Evolutionary conservation across 495 filamentous ascomycete genomes (phyloP).

Genomic region (Neurospora sublineolata): DNA sequence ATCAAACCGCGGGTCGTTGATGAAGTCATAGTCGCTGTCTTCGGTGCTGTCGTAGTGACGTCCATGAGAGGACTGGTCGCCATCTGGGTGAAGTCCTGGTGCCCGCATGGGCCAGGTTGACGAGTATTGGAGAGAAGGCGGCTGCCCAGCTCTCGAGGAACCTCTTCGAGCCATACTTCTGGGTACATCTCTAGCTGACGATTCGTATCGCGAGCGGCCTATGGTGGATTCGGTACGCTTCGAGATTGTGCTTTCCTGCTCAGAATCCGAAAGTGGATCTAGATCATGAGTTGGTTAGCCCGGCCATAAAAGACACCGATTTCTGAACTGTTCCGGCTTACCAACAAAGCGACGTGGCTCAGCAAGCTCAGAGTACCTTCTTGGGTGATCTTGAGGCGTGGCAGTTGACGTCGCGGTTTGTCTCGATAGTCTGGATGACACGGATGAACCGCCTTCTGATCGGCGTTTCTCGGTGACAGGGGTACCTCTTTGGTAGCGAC

Average conservation of each 20-base stretch:
- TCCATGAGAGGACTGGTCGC: neutral
- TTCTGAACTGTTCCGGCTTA: neutral
- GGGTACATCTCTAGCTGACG: neutral
- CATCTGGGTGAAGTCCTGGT: neutral
- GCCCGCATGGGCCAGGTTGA: neutral
- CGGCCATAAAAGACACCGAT: neutral
- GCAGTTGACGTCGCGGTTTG: neutral
- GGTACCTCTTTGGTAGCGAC: neutral
- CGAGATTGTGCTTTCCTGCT: neutral
- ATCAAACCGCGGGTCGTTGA: neutral
- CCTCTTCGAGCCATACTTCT: neutral
- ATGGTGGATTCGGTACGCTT: neutral
- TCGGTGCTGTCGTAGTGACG: neutral
- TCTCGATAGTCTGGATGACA: neutral
- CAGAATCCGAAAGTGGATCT: neutral
- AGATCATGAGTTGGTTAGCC: neutral
- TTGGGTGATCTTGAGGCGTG: neutral
- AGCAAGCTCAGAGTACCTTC: neutral
- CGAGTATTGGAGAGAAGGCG: neutral
- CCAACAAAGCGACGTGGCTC: neutral
- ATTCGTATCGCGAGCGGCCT: neutral
- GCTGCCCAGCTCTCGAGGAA: neutral
- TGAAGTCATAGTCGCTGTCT: neutral
- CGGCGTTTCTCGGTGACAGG: neutral
- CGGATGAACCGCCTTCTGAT: neutral